Percentiles rank a stretch among this genome's conserved stretches.
Conservation (phyloP, 192 early-diverging fungal genomes). For the Mycoemilia scoparia region DNA sequence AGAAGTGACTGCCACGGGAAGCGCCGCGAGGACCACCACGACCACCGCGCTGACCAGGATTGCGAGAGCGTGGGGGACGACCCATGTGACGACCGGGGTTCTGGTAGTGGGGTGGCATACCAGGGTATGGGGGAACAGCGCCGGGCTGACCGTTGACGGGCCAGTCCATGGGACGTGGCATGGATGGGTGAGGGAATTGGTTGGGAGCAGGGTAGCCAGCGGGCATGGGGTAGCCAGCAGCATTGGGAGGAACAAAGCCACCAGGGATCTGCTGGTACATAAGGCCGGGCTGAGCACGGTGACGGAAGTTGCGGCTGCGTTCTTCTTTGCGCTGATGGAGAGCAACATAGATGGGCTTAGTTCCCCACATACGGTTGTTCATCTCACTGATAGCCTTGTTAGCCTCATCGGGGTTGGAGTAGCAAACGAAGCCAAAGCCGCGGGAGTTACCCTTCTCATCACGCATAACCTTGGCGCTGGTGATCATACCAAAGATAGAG, state of each 20-base stretch:
- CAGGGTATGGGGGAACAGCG: slow-evolving; percentile 20
- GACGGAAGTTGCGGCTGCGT: too few species aligned
- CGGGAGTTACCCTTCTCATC: slow-evolving; percentile 77
- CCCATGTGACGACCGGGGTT: slow-evolving; percentile 14
- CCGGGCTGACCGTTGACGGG: slow-evolving; percentile 31
- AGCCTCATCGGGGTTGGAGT: slow-evolving; percentile 95
- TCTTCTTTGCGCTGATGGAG: slow-evolving; percentile 96
- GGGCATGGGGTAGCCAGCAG: slow-evolving; percentile 32
- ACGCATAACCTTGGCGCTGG: slow-evolving; percentile 93
- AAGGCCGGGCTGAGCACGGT: slow-evolving; percentile 89
- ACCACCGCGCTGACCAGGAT: slow-evolving; percentile 24
- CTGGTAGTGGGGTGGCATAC: slow-evolving; percentile 26
- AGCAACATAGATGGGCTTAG: slow-evolving; percentile 96
- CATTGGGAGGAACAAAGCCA: slow-evolving; percentile 19
- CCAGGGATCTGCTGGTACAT: slow-evolving; percentile 76
- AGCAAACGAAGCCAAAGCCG: slow-evolving; percentile 99
- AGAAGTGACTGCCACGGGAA: slow-evolving; percentile 13
- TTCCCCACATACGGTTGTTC: slow-evolving; percentile 87
- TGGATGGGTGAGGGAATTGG: too few species aligned
- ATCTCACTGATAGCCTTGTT: slow-evolving; percentile 96
- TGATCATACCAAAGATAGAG: slow-evolving; percentile 86
- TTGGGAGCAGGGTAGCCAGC: slow-evolving; percentile 32
- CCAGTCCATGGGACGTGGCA: slow-evolving; percentile 34
- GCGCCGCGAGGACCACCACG: slow-evolving; percentile 30
- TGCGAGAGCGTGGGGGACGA: slow-evolving; percentile 26